Base-by-base conservation (phyloP, 352 stramenopile species). In the Plasmopara viticola region DNA sequence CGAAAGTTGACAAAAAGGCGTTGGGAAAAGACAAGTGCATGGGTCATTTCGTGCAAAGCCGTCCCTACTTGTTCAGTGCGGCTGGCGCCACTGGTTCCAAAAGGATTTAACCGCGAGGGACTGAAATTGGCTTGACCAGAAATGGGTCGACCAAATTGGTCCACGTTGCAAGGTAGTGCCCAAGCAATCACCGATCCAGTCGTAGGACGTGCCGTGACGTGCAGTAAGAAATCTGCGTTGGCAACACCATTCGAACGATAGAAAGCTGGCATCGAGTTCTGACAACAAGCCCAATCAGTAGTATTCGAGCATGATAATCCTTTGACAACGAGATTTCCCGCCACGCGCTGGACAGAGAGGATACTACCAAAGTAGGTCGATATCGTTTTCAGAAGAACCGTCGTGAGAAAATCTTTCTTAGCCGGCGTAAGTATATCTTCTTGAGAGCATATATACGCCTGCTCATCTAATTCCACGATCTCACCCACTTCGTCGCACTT, bases 91-190 rank as follows among this genome's bases (percentile, higher is more conserved):
- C 17, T 68, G 12, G 61, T 66, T 15, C 56, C 63, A 0, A 57
- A 57, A 2, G 77, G 69, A 51, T 91, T 74, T n/a, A 87, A 48
- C 0, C 70, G 56, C 8, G 62, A 66, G 13, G 83, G 83, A 1
- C 78, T 78, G 44, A 94, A 94, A 57, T 94, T 94, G 9, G 81
- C 77, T 44, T 94, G 81, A 0, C 81, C 83, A 6, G 81, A 88
- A 61, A 94, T 83, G 8, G 83, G 83, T 0, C 83, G 64, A 0
- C 76, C 80, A 52, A 72, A 88, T 46, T 90, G 80, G 35, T 94
- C 84, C 20, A 86, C 67, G 51, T 90, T 90, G 46, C 84, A 94
- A 0, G 80, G 79, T 9, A 91, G 46, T 2, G 84, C 84, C 80
- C 81, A 94, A 4, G 84, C 84, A 37, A 94, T 79, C 6, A 79